Evolutionary conservation across 495 filamentous ascomycete genomes (phyloP), one percentile per base, ranked within the genome.

Genomic region (Neurospora discreta): DNA sequence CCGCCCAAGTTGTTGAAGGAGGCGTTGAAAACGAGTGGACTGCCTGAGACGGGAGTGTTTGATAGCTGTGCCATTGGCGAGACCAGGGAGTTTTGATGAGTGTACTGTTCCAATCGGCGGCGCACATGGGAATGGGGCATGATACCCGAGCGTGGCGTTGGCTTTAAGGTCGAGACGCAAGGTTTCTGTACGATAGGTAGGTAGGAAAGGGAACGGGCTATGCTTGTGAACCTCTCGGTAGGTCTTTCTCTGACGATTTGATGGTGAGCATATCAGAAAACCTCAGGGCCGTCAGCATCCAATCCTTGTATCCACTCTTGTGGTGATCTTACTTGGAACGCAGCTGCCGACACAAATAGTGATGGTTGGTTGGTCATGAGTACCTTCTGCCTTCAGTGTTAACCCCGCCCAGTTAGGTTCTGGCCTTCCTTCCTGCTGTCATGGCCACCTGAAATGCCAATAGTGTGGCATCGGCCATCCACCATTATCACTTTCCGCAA

Each of bases 31-130:
- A 85, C 82, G 73, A 90, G 88, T 72, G 90, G 87, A 7, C 72
- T 97, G 6, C 82, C 87, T 0, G 91, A 95, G 80, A 87, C 84
- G 42, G 95, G 94, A 0, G 85, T 95, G 5, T 98, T 98, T 84
- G 94, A 95, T 79, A 87, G 94, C 15, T 90, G 91, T 75, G 89
- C 93, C 78, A 92, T 98, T 82, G 95, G 95, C 0, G 93, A 95
- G 82, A 94, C 90, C 74, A 84, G 90, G 71, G 92, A 93, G 73
- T 96, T 92, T 79, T 90, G 68, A 78, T 36, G 10, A 38, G 15
- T 68, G n/a, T n/a, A n/a, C n/a, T 38, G n/a, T 36, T 23, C 7
- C 11, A 23, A 39, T 20, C 18, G 41, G 16, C 4, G 16, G 41
- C 41, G 26, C 20, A 68, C 20, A 10, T 36, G 65, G 43, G n/a